Base-by-base conservation (phyloP, 805 yeast species). In the Metschnikowia noctiluminum region DNA sequence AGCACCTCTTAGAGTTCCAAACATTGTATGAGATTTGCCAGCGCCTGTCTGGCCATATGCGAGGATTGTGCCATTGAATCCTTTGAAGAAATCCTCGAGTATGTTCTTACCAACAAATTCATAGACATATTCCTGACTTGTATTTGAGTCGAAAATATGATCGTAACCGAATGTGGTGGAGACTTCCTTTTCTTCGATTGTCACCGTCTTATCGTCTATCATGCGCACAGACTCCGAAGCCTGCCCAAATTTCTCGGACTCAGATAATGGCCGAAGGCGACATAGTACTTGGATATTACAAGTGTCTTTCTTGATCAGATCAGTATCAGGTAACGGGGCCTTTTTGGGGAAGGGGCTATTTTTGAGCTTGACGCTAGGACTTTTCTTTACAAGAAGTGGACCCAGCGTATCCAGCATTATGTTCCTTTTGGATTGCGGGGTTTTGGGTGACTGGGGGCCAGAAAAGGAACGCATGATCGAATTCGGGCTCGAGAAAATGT, bases 11-110 rank as follows among this genome's bases (percentile, higher is more conserved):
- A 37, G 38, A n/a, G 38, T 49, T 1, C 94, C 94, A 78, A 85
- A 78, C 89, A 87, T 83, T 2, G 92, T 83, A 59, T 78, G 79
- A 0, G 91, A 78, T 63, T 87, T 87, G 7, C 94, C 94, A 1
- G 89, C 76, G 0, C 89, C 88, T 0, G 88, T 81, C 58, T 85
- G 92, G 9, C 95, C 96, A 64, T 86, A 88, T 0, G 91, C 87
- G 35, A 87, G 66, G 0, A 88, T 80, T 0, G 92, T 80, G 16
- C 90, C 88, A 61, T 87, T 87, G 60, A 82, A 84, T 0, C 97
- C 97, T 31, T 75, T 72, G 49, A 85, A 75, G 30, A 88, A 72
- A 52, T 86, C 92, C 38, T 80, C 82, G 4, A 89, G 84, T 0
- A 88, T 82, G 37, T 80, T 80, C 36, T 69, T 61, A 6, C 86